Percentiles rank a stretch among this genome's conserved stretches.
These are phyloP conservation scores for Euryodendron excelsum DNA, from an alignment of 148 eudicot genomes.

Conservation along the genomic window DNA sequence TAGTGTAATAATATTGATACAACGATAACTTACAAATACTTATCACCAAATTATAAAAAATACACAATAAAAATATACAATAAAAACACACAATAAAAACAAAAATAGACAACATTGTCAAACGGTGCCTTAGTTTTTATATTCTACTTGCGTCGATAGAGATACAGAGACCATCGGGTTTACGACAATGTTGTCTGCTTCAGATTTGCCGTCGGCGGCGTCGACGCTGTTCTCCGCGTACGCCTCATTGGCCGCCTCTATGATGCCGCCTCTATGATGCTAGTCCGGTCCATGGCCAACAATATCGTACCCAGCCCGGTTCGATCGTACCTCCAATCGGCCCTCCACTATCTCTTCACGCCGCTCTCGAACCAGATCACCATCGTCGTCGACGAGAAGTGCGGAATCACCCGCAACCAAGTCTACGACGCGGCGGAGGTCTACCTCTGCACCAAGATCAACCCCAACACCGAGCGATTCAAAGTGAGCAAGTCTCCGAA, in stretches of 20 bases:
- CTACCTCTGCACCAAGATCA: conserved; percentile 47
- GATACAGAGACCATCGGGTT: too few relatives aligned
- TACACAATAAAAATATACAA: too few relatives aligned
- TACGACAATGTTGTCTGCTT: conserved; percentile 45
- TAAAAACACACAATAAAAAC: too few relatives aligned
- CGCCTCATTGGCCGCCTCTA: too few relatives aligned
- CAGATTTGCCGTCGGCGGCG: conserved; percentile 54
- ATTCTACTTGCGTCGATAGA: too few relatives aligned
- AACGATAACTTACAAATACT: too few relatives aligned
- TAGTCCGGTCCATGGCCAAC: conserved; percentile 43
- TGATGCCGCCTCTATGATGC: conserved; percentile 41
- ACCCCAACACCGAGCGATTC: conserved; percentile 42
- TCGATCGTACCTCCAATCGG: conserved; percentile 26
- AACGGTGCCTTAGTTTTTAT: too few relatives aligned
- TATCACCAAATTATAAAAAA: too few relatives aligned
- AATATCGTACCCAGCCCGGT: conserved; percentile 40
- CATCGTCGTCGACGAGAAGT: conserved; percentile 43
- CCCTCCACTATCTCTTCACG: conserved; percentile 24
- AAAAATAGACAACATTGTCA: too few relatives aligned
- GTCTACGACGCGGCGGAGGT: conserved; percentile 47
- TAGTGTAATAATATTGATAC: too few relatives aligned
- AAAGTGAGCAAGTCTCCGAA: conserved; percentile 40
- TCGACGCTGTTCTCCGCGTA: conserved; percentile 54
- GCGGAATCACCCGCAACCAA: conserved; percentile 41
- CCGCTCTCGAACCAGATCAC: conserved; percentile 25